Conservation (phyloP, 108 stramenopile genomes). For the Aurantiochytrium sp. region DNA sequence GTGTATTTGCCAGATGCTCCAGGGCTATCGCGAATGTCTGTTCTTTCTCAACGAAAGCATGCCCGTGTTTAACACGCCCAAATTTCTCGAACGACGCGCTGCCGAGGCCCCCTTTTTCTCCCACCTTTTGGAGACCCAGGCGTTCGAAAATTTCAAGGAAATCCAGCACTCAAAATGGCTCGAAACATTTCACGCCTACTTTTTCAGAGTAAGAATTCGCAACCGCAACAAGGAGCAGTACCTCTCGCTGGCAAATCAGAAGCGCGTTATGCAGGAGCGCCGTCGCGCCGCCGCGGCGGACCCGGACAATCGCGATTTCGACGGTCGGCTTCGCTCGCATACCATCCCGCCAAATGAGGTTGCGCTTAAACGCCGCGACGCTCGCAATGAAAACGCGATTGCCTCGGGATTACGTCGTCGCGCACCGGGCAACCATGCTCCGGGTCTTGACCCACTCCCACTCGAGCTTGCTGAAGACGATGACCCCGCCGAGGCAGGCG, state of each 20-base stretch:
- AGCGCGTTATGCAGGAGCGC: background rate
- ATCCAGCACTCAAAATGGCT: background rate
- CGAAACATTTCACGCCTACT: background rate
- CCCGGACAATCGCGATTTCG: background rate
- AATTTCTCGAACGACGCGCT: background rate
- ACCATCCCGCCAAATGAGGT: background rate
- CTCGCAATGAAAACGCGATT: background rate
- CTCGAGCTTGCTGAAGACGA: background rate
- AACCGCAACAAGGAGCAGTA: background rate
- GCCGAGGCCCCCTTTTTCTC: background rate
- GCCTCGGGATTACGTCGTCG: background rate
- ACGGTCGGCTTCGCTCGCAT: background rate
- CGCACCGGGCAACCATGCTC: background rate
- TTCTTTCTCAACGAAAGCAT: constrained; percentile 17
- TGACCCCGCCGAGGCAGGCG: background rate
- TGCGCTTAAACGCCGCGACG: background rate
- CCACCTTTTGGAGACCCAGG: background rate
- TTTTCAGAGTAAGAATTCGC: background rate
- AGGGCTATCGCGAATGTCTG: constrained; percentile 4
- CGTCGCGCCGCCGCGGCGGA: background rate
- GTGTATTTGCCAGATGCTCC: background rate
- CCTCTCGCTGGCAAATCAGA: background rate
- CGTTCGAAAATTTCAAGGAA: constrained; percentile 9
- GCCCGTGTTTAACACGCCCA: constrained; percentile 2
- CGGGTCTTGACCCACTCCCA: background rate